Conservation (phyloP, 1,284 basidiomycete species). For the Fomitopsis palustris region DNA sequence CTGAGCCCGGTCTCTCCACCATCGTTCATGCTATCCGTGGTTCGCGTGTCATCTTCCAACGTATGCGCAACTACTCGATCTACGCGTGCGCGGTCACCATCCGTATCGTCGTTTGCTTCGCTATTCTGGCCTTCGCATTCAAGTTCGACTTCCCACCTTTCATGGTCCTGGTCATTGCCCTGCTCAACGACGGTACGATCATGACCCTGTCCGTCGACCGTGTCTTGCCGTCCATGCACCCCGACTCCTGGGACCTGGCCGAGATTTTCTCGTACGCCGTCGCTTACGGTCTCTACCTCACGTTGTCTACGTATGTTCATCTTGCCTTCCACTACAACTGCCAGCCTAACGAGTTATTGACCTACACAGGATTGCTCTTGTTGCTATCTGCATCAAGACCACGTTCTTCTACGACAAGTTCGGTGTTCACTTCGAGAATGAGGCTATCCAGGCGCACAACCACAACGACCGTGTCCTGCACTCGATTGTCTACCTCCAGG, state of each 20-base stretch:
- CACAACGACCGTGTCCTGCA: conserved; percentile 78
- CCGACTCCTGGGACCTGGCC: conserved; percentile 93
- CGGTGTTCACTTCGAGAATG: conserved; percentile 57
- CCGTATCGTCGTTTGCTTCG: conserved; percentile 97
- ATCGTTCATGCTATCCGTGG: conserved; percentile 95
- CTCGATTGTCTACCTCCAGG: conserved; percentile 84
- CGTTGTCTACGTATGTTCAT: conserved; percentile 74
- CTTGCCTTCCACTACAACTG: neutral
- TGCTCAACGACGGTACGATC: conserved; percentile 97
- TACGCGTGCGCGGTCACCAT: conserved; percentile 91
- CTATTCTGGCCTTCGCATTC: conserved; percentile 93
- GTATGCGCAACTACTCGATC: conserved; percentile 96
- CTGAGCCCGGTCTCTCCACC: conserved; percentile 93
- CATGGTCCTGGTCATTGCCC: conserved; percentile 97
- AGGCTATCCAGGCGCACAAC: conserved; percentile 34
- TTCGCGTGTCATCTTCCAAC: conserved; percentile 95
- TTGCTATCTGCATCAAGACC: conserved; percentile 84
- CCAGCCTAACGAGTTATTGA: conserved; percentile 8
- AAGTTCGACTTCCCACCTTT: conserved; percentile 98
- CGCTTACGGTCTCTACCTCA: conserved; percentile 93
- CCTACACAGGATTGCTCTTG: conserved; percentile 65
- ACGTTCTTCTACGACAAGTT: conserved; percentile 90
- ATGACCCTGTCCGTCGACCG: conserved; percentile 98
- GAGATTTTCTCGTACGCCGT: conserved; percentile 97
- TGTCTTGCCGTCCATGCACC: conserved; percentile 88